phyloP scores from a whole-genome alignment of 2,329 filamentous ascomycete species.

The Cladophialophora bantiana region DNA sequence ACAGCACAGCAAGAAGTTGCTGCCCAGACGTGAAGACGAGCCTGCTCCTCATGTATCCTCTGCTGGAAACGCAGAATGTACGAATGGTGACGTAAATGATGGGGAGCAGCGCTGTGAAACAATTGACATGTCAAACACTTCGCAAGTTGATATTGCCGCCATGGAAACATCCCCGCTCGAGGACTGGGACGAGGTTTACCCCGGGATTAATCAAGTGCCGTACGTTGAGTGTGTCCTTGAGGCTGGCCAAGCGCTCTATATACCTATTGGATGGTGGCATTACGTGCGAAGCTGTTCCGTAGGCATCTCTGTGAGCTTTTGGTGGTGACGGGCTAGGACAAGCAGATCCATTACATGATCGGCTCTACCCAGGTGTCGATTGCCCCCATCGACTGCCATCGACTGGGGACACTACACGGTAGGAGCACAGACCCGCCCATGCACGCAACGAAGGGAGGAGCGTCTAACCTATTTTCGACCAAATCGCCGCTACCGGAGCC shows the following conservation, averaged over 20 bases:
- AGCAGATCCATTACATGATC: not conserved
- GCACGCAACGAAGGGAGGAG: not conserved
- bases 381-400: not conserved
- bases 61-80: not conserved
- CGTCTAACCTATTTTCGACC: not conserved
- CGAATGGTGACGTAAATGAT: constrained; percentile 22
- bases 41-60: constrained; percentile 35
- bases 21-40: constrained; percentile 60
- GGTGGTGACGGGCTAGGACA: constrained; percentile 66
- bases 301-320: constrained; percentile 96
- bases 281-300: constrained; percentile 85
- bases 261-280: constrained; percentile 98
- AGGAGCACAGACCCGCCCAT: not conserved
- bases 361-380: constrained; percentile 1
- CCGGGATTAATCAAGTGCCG: constrained; percentile 64
- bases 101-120: constrained; percentile 62
- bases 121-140: constrained; percentile 94
- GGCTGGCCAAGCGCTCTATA: constrained; percentile 84
- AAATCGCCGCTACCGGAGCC: not conserved
- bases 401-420: too few relatives aligned
- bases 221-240: constrained; percentile 79
- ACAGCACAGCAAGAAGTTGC: constrained; percentile 62
- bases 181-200: constrained; percentile 56
- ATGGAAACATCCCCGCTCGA: constrained; percentile 62
- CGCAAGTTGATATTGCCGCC: constrained; percentile 75